These are phyloP conservation scores for Ceratobasidium sp. DNA, from an alignment of 1,284 basidiomycete genomes.

Conservation along the genomic window DNA sequence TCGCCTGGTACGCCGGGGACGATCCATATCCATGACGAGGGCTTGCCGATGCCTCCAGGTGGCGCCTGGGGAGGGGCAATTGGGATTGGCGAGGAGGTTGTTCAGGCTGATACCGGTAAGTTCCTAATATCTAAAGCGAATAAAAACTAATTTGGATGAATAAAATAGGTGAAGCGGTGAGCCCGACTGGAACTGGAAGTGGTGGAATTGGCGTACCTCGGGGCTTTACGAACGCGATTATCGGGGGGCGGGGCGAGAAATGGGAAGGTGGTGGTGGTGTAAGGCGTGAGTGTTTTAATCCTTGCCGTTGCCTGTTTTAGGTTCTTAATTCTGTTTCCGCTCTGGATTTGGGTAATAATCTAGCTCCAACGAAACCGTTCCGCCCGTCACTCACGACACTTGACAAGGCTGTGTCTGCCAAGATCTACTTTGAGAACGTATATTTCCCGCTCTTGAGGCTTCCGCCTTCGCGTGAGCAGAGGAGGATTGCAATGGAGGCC, in stretches of 20 bases:
- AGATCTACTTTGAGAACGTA: conserved; percentile 96
- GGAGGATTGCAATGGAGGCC: conserved; percentile 85
- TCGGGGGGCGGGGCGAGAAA: conserved; percentile 22
- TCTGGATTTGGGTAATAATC: no score
- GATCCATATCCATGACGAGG: conserved; percentile 25
- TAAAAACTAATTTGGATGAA: neutral
- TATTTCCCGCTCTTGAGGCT: conserved; percentile 93
- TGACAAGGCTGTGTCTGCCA: conserved; percentile 91
- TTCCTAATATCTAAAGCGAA: neutral
- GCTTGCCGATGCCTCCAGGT: conserved; percentile 17
- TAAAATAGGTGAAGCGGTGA: neutral
- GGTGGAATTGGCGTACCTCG: conserved; percentile 34
- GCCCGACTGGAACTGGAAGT: conserved; percentile 7
- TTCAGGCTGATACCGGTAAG: neutral
- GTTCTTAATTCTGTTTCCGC: neutral
- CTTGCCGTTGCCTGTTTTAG: neutral
- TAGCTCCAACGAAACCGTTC: conserved; percentile 68
- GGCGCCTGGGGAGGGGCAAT: conserved; percentile 2
- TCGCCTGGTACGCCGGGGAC: conserved; percentile 22
- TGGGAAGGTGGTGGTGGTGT: conserved; percentile 6
- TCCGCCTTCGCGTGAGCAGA: conserved; percentile 85
- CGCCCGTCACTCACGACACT: conserved; percentile 89
- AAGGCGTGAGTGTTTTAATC: neutral
- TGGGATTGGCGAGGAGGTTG: conserved; percentile 13
- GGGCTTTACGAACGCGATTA: conserved; percentile 32